Conservation (phyloP, 2,329 filamentous ascomycete species). For the Cadophora luteo-olivacea region DNA sequence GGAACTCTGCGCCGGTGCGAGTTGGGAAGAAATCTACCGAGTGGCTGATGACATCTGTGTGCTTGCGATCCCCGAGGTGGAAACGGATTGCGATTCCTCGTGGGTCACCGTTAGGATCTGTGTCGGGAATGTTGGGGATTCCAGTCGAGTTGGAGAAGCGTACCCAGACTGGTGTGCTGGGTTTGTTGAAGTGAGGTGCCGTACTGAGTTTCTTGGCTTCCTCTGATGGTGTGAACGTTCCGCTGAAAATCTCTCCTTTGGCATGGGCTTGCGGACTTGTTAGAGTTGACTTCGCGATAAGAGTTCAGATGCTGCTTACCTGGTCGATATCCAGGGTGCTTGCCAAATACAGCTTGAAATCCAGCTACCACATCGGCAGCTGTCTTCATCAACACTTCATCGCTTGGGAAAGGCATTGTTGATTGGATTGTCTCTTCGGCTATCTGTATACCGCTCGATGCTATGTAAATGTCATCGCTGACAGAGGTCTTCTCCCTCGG, state of each 20-base stretch:
- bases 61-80: constrained; percentile 51
- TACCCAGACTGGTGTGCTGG: constrained; percentile 51
- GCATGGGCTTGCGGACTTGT: constrained; percentile 54
- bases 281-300: neutral
- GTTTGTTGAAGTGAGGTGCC: constrained; percentile 55
- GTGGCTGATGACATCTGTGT: constrained; percentile 64
- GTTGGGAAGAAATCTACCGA: constrained; percentile 59
- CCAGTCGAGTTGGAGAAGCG: constrained; percentile 61
- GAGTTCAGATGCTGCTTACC: constrained; percentile 37
- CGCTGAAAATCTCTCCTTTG: constrained; percentile 57
- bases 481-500: neutral
- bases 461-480: neutral
- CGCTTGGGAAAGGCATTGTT: constrained; percentile 53
- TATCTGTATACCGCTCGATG: neutral
- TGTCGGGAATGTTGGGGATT: constrained; percentile 57
- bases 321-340: constrained; percentile 50
- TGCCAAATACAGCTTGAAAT: constrained; percentile 48
- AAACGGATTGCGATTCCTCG: constrained; percentile 58
- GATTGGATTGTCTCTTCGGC: neutral
- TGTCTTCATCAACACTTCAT: constrained; percentile 49
- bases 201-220: constrained; percentile 52
- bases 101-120: constrained; percentile 54
- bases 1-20: constrained; percentile 58
- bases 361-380: constrained; percentile 46
- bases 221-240: constrained; percentile 57